Evolutionary conservation across 2,329 filamentous ascomycete genomes (phyloP), one percentile per base, ranked within the genome.

Genomic region (Aureobasidium subglaciale): DNA sequence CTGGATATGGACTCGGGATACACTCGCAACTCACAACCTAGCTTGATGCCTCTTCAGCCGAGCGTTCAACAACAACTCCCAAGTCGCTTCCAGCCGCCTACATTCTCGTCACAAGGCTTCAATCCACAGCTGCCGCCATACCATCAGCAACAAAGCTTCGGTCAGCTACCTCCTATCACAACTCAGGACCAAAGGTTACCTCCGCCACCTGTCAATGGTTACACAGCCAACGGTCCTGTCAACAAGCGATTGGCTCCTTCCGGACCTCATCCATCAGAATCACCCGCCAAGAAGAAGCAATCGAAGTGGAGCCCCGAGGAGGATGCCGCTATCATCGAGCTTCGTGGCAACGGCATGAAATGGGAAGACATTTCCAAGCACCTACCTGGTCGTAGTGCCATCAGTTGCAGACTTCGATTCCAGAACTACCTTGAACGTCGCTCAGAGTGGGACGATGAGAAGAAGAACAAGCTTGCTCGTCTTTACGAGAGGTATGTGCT

Each of bases 351-450:
- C 63, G 88, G 89, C 8, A 96, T 96, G 90, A 97, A 97, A 69
- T 97, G 92, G 93, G 92, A 97, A 68, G 92, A 97, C 71, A 96
- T 97, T 65, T 95, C 90, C 59, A 95, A 92, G 75, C 83, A 86
- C 55, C 76, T 97, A 48, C 91, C 90, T 2, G 92, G 92, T 59
- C 83, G 93, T 63, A 96, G 90, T 71, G 86, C 90, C 56, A 96
- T 96, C 65, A 95, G 90, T 64, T 97, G 92, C 71, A 85, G 92
- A 40, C 78, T 97, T 50, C 90, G 96, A 67, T 97, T 96, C 70
- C 92, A 97, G 66, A 99, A 99, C 70, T 97, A 97, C 69, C 82
- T 96, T 53, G 93, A 99, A 71, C 82, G 90, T 65, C 81, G 90
- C 56, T 90, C 88, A 64, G 90, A 95, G 68, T 97, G 92, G 91